phyloP scores from a whole-genome alignment of 306 rosid species.

The Trifolium repens region DNA sequence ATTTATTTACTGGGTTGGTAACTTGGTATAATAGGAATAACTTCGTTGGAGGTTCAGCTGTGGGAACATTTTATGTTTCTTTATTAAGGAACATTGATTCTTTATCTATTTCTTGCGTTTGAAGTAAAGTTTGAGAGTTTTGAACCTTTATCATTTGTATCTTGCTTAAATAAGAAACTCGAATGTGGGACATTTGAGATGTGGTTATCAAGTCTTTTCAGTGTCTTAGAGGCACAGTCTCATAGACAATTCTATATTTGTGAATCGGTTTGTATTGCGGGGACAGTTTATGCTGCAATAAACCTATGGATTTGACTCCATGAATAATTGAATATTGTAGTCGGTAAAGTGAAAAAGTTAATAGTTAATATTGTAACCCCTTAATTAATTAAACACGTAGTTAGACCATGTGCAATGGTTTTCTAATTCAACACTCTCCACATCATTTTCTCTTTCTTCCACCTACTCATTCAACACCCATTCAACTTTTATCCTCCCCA shows the following conservation, averaged over 20 bases:
- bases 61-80: conserved; percentile 40
- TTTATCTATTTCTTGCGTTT: conserved; percentile 31
- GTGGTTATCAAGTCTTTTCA: background rate
- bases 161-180: conserved; percentile 24
- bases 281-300: background rate
- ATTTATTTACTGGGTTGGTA: conserved; percentile 19
- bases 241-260: too few species aligned
- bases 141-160: conserved; percentile 27
- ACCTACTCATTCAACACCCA: too few species aligned
- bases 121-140: conserved; percentile 19
- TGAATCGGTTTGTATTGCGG: background rate
- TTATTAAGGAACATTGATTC: conserved; percentile 19
- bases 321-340: too few species aligned
- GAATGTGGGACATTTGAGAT: conserved; percentile 1
- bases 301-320: background rate
- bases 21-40: conserved; percentile 35
- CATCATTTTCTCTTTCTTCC: too few species aligned
- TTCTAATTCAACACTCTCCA: too few species aligned
- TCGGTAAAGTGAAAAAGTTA: too few species aligned
- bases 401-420: too few species aligned
- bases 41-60: conserved; percentile 41
- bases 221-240: background rate
- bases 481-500: too few species aligned
- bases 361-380: too few species aligned
- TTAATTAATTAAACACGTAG: too few species aligned